Base-by-base conservation (phyloP, 192 early-diverging fungal genomes). In the Coemansia sp. region DNA sequence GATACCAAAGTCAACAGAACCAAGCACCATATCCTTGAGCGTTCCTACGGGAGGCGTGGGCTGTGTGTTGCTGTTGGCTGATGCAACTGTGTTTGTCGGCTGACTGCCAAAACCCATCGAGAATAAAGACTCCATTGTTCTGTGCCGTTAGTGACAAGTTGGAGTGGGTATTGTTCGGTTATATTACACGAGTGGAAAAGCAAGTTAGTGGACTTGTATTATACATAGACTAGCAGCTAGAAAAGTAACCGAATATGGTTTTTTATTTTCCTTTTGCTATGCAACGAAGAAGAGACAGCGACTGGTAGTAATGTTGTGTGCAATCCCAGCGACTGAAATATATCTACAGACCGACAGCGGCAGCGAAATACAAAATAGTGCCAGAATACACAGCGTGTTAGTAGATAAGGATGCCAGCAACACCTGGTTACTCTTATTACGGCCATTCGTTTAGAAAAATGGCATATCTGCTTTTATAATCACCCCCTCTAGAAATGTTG, bases 21-120 rank as follows among this genome's bases (percentile, higher is more conserved):
- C 61, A 20, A 74, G 66, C 16, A 53, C 28, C 34, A 62, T 45
- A 42, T 74, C 70, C 10, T 58, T 62, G 29, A 66, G 9, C 28
- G 18, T 20, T 2, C 18, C 20, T 13, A 7, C 30, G n/a, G 55
- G 31, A n/a, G 29, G 4, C 6, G 18, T 18, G 18, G 20, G 2
- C 29, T n/a, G 28, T 30, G 13, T 49, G 20, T 49, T 56, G 53
- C 53, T 34, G 30, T 15, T 16, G 25, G 31, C 7, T 20, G 31
- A n/a, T n/a, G 28, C 18, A 31, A 31, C 30, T 57, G 4, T 57
- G 55, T 4, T 5, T 57, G 45, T 25, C n/a, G 51, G 28, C 33
- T 6, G 15, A 26, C 18, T 53, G 35, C 25, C 51, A 2, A 25
- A 56, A 3, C 10, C 31, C 5, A 55, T 6, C 7, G 63, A 64